Percentiles rank a stretch among this genome's conserved stretches.
Conservation (phyloP, 345 rosid genomes). For the Geranium rotundifolium region DNA sequence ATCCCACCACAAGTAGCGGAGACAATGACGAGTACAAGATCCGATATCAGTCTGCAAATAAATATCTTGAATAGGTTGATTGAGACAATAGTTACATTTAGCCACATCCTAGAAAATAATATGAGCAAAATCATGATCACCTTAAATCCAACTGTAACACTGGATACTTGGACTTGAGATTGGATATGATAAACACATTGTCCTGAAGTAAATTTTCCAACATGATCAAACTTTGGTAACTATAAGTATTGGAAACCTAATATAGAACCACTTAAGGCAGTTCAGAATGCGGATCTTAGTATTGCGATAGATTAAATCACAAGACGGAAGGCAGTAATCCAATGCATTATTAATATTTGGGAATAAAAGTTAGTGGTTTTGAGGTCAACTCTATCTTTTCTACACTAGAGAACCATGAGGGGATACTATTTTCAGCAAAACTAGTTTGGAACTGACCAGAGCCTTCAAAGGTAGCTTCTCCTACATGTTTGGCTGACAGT, state of each 20-base stretch:
- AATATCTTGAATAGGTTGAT: slow-evolving; percentile 11
- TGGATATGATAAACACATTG: slow-evolving; percentile 91
- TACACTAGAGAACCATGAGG: neutral
- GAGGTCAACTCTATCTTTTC: too few species aligned
- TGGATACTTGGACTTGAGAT: slow-evolving; percentile 91
- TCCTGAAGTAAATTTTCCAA: slow-evolving; percentile 45
- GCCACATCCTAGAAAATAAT: neutral
- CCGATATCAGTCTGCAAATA: slow-evolving; percentile 80
- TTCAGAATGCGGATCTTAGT: neutral
- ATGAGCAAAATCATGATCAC: slow-evolving; percentile 18
- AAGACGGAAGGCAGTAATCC: neutral
- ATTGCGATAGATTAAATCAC: neutral
- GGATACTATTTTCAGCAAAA: neutral
- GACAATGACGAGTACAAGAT: slow-evolving; percentile 89
- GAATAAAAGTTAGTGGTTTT: too few species aligned
- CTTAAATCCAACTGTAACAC: slow-evolving; percentile 88
- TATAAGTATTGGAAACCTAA: neutral
- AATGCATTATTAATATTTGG: too few species aligned
- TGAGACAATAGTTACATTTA: slow-evolving; percentile 4
- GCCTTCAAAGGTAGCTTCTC: neutral
- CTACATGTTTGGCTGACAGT: neutral
- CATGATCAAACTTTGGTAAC: slow-evolving; percentile 7
- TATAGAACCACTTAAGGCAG: neutral
- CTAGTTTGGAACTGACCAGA: neutral
- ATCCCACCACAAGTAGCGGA: slow-evolving; percentile 99